Percentiles rank a stretch among this genome's conserved stretches.
These are phyloP conservation scores for Fraxinus cuspidata DNA, from an alignment of 257 asterid genomes.

Conservation along the genomic window DNA sequence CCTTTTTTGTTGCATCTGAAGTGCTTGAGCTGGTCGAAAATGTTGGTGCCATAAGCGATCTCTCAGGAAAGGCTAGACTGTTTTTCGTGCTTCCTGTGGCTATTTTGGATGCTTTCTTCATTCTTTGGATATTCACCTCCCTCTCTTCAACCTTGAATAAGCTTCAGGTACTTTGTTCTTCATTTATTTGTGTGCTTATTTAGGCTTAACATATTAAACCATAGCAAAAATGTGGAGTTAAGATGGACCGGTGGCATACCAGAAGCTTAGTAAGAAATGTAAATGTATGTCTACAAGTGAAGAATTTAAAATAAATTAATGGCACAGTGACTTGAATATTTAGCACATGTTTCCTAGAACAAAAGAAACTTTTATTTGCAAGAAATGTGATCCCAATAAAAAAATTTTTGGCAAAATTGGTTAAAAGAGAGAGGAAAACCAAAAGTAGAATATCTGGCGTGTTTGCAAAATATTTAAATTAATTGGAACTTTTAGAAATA, in stretches of 20 bases:
- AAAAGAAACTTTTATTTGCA: no score
- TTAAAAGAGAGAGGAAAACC: no score
- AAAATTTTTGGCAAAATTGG: no score
- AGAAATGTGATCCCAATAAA: no score
- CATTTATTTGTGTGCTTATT: constrained; percentile 11
- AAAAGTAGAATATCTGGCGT: no score
- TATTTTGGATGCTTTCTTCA: constrained; percentile 89
- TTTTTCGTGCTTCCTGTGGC: constrained; percentile 93
- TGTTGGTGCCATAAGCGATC: constrained; percentile 90
- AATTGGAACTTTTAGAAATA: no score
- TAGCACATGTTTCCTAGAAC: no score
- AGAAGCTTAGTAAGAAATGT: background rate
- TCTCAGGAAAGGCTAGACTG: constrained; percentile 88
- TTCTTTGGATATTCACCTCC: constrained; percentile 92
- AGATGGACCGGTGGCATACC: background rate
- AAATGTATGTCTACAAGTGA: background rate
- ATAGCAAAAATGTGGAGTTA: background rate
- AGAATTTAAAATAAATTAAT: no score
- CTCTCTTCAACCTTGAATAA: constrained; percentile 82
- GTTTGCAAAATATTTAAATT: no score
- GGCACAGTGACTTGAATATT: no score
- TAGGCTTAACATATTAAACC: background rate
- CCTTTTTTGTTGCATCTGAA: constrained; percentile 87
- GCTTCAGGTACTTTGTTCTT: constrained; percentile 80
- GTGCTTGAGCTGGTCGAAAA: constrained; percentile 86